These are phyloP conservation scores for Solanum hybrid DNA, from an alignment of 305 asterid genomes.

Conservation along the genomic window DNA sequence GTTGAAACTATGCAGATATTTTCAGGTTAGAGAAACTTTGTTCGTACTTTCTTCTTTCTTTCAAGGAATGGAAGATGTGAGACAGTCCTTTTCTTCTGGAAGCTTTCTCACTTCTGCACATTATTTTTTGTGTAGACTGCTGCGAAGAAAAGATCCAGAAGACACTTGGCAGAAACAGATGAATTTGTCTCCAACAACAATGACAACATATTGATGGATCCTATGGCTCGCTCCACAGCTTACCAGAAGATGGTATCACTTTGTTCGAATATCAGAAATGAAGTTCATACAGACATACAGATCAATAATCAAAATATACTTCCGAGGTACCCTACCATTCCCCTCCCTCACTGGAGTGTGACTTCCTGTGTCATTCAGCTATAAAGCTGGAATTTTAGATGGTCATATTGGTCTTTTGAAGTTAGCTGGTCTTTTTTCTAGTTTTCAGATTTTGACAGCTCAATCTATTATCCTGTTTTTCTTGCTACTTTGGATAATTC, in stretches of 20 bases:
- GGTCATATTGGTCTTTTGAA: background rate
- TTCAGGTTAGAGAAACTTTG: slow-evolving; percentile 46
- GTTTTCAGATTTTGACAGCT: background rate
- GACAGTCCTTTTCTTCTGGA: background rate
- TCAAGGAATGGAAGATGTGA: background rate
- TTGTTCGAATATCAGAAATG: slow-evolving; percentile 55
- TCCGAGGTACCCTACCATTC: slow-evolving; percentile 55
- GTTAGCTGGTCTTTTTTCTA: background rate
- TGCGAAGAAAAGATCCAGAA: slow-evolving; percentile 73
- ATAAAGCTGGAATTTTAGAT: background rate
- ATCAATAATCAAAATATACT: slow-evolving; percentile 71
- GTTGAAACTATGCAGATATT: slow-evolving; percentile 66
- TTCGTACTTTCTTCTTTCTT: background rate
- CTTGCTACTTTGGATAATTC: background rate
- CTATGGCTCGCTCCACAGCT: slow-evolving; percentile 63
- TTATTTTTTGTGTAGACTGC: slow-evolving; percentile 50
- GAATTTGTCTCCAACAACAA: slow-evolving; percentile 59
- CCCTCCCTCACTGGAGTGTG: background rate
- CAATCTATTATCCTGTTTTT: background rate
- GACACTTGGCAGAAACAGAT: slow-evolving; percentile 79
- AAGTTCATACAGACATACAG: slow-evolving; percentile 73
- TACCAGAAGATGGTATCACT: slow-evolving; percentile 68
- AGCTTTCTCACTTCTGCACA: background rate
- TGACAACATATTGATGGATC: slow-evolving; percentile 58
- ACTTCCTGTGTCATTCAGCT: background rate